Evolutionary conservation across 345 rosid species (phyloP), one percentile per base, ranked within the genome.

Genomic region (Punica granatum): DNA sequence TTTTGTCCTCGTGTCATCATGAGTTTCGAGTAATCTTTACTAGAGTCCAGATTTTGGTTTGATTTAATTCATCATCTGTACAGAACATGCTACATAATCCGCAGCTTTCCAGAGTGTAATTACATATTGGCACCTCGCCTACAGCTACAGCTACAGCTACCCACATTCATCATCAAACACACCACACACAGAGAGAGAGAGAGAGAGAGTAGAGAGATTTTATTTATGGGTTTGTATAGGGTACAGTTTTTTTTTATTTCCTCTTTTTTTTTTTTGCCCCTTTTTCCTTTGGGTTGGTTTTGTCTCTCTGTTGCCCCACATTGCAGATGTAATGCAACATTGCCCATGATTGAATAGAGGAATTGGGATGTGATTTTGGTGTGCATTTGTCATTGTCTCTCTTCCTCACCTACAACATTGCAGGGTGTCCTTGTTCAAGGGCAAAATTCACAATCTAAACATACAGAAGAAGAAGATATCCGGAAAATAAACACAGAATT

Each of bases 51-150:
- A 83, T 76, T 78, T 87, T 80, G 72, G 78, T 70, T 73, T 75
- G 67, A 42, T 66, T 69, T 56, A 71, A 77, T 77, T 75, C 74
- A 70, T 79, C 71, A 72, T 77, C 46, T 85, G 92, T 85, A 88
- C 88, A 85, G 85, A 71, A 76, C 67, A 76, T 74, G 66, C 70
- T 74, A 67, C 44, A 69, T 72, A 70, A 67, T 68, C 68, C 25
- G 61, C 69, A 72, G 72, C 76, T 32, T 51, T 66, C 64, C 67
- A 69, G 85, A 81, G 85, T 85, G 89, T 81, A 83, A 76, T 63
- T 81, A 83, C 63, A 78, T 77, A 82, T 59, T 26, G 85, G 86
- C 90, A 78, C 3, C 76, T 79, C 80, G 86, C 82, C 88, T 67
- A 14, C 49, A 33, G 31, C 36, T 54, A 54, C 41, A 4, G n/a